These are phyloP conservation scores for Cladosporium oxysporum DNA, from an alignment of 2,329 filamentous ascomycete genomes.

Conservation along the genomic window DNA sequence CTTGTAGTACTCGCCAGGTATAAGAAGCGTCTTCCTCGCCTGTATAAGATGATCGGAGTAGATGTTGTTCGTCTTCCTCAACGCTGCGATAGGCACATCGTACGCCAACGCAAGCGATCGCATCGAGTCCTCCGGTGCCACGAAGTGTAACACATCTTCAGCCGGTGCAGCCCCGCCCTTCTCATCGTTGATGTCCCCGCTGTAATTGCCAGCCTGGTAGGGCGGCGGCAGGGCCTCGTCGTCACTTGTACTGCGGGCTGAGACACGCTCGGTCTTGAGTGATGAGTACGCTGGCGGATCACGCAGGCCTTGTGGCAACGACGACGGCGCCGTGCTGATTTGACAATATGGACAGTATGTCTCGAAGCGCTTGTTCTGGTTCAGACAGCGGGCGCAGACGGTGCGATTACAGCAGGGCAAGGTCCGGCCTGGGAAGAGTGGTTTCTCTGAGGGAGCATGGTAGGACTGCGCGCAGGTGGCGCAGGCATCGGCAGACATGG, in stretches of 20 bases:
- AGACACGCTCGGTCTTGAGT: conserved; percentile 30
- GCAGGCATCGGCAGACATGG: conserved; percentile 28
- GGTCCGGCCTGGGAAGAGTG: conserved; percentile 59
- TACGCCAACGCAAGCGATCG: conserved; percentile 71
- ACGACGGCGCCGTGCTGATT: conserved; percentile 61
- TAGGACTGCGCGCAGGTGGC: conserved; percentile 37
- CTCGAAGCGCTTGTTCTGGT: conserved; percentile 68
- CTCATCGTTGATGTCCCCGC: conserved; percentile 34
- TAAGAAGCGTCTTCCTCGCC: conserved; percentile 68
- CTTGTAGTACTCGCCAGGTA: conserved; percentile 70
- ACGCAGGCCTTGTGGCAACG: conserved; percentile 64
- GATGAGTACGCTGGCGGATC: conserved; percentile 67
- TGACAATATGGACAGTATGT: conserved; percentile 75
- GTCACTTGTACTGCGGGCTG: conserved; percentile 37
- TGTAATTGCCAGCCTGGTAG: conserved; percentile 37
- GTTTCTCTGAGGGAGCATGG: conserved; percentile 54
- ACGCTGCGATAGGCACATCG: conserved; percentile 61
- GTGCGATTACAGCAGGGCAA: conserved; percentile 69
- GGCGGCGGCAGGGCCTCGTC: conserved; percentile 49
- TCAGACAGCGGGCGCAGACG: conserved; percentile 71
- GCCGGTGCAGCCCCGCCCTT: conserved; percentile 38
- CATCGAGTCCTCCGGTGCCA: conserved; percentile 70
- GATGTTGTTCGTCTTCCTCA: conserved; percentile 69
- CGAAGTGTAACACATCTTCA: conserved; percentile 73
- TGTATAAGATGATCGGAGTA: conserved; percentile 70